Evolutionary conservation across 805 yeast genomes (phyloP), one percentile per base, ranked within the genome.

Genomic region (Metschnikowia rubicola): DNA sequence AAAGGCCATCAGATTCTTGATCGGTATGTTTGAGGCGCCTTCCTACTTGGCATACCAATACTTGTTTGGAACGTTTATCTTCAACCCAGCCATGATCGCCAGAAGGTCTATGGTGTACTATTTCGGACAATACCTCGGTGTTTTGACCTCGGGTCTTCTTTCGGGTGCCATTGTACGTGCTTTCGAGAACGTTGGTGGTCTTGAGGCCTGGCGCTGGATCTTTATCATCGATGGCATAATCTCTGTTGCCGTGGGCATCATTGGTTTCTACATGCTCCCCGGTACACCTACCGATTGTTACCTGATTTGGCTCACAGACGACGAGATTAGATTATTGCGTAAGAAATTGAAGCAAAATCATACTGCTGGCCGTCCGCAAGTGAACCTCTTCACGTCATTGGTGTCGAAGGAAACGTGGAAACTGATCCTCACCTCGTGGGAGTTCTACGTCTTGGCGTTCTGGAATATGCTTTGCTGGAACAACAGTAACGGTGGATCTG

Each of bases 401-500:
- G 41, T 53, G 26, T 51, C 55, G 15, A 44, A 37, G 48, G 60
- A 69, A 8, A 64, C 73, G 21, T 84, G 88, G 88, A 72, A 67
- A 41, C 66, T 69, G 15, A 74, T 81, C 15, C 64, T 83, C 40
- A 62, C 73, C 3, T 68, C 77, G 30, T 82, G 87, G 86, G 80
- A 81, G 42, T 72, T 85, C 49, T 83, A 81, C 64, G 73, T 80
- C 2, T 60, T 84, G 29, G 64, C 77, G 7, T 63, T 80, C 7
- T 78, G 80, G 66, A 78, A 80, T 54, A 71, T 80, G 33, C 70
- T 81, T 55, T 79, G 84, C 44, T 81, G 83, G 81, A 83, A 83
- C 65, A 78, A 79, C 58, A 76, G 77, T 61, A 81, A 80, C 50
- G 74, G 70, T 44, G 75, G 79, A 2, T 68, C 75, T 15, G 85